Evolutionary conservation across 768 basidiomycete genomes (phyloP), one percentile per base, ranked within the genome.

Genomic region (Collybia sp.): DNA sequence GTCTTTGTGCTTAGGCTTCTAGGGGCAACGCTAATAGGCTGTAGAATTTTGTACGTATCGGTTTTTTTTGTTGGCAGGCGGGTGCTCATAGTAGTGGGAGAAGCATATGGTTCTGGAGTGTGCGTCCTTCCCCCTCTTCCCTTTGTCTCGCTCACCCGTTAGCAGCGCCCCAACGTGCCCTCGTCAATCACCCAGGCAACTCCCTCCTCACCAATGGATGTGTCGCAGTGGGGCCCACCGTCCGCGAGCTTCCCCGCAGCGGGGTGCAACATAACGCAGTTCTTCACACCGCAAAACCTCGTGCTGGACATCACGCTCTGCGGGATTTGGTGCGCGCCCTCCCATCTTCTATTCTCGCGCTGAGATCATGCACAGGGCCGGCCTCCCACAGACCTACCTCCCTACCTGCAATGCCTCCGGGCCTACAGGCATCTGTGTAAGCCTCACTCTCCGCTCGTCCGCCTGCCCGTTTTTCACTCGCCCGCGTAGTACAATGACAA

Each of bases 281-380:
- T 62, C 52, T 76, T 77, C 47, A 55, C 64, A 16, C 64, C 68
- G 3, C 77, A 80, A 56, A 69, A 71, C 33, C 58, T 81, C 2
- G 65, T 79, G 5, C 50, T 81, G 5, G 72, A 76, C 51, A 80
- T 79, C 54, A 78, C 79, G 0, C 69, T 81, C 11, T 77, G 80
- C 60, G 71, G 78, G 47, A 48, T 54, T 20, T 73, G 69, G 73
- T 71, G 34, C 12, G 1, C 33, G 13, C 9, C 19, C 31, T 45
- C 17, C 30, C 15, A 18, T 19, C 31, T 32, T 30, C 6, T 20
- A 18, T 45, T 16, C 30, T 13, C 16, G 18, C 32, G n/a, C 32
- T 40, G 13, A 43, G 40, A 19, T 16, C 19, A 13, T 37, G 16
- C 12, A 12, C 40, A 75, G 73, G 69, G 76, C 76, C n/a, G 77